These are phyloP conservation scores for Ceratobasidium theobromae DNA, from an alignment of 1,284 basidiomycete species.

Conservation along the genomic window DNA sequence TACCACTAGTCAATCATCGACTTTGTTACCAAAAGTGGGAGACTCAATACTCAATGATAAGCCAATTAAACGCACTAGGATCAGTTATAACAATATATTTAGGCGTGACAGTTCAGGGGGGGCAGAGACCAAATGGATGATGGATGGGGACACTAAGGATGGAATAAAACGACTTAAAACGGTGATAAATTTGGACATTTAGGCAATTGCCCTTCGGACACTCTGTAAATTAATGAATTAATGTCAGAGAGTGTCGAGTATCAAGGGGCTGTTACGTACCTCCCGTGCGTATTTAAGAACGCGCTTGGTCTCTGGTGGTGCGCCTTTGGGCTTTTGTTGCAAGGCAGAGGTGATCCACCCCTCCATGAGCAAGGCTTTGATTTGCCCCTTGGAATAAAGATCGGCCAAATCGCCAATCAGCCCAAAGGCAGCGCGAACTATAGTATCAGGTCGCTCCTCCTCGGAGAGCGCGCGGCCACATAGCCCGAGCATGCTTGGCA, in stretches of 20 bases:
- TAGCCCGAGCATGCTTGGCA: slow-evolving; percentile 77
- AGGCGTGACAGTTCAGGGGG: slow-evolving; percentile 23
- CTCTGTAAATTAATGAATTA: neutral
- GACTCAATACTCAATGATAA: neutral
- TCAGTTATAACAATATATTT: slow-evolving; percentile 34
- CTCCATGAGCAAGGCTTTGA: slow-evolving; percentile 72
- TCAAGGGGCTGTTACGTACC: slow-evolving; percentile 48
- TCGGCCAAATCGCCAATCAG: slow-evolving; percentile 93
- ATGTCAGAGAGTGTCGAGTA: neutral
- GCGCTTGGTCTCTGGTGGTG: slow-evolving; percentile 67
- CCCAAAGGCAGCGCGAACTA: slow-evolving; percentile 77
- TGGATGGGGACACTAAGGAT: slow-evolving; percentile 14
- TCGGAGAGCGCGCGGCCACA: slow-evolving; percentile 79
- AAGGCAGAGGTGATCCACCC: slow-evolving; percentile 80
- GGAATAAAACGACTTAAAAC: slow-evolving; percentile 21
- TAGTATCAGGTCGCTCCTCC: slow-evolving; percentile 79
- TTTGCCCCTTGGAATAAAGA: slow-evolving; percentile 74
- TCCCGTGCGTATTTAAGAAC: slow-evolving; percentile 82
- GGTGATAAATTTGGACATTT: neutral
- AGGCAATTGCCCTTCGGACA: slow-evolving; percentile 30
- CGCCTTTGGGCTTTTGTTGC: slow-evolving; percentile 65
- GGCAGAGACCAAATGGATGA: slow-evolving; percentile 16
- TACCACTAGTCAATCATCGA: neutral
- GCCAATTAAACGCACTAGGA: neutral
- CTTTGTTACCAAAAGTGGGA: neutral